Base-by-base conservation (phyloP, 805 yeast species). In the Yarrowia bubula region DNA sequence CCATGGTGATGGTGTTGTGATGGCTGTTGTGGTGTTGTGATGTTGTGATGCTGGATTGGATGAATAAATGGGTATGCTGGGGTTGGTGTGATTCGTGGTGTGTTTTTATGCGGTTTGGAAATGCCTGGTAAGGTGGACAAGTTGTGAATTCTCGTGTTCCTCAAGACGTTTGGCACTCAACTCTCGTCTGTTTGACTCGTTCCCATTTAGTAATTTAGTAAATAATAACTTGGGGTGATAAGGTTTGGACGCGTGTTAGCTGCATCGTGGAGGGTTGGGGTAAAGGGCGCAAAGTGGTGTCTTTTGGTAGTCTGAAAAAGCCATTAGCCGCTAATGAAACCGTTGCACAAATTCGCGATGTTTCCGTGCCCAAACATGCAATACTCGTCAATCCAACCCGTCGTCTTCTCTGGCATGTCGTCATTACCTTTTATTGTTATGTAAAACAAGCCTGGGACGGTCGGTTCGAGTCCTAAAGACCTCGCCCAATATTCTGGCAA, bases 201-300 rank as follows among this genome's bases (percentile, higher is more conserved):
- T 37, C 58, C 58, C 58, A 37, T 51, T 51, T 51, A 22, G 58
- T 51, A 37, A 37, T 18, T 17, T 51, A 37, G 58, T 51, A 51
- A 51, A 51, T 51, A 51, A 37, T 51, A 51, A 51, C 43, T 9
- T 5, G n/a, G 58, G 2, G 14, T 51, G 43, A 37, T 51, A 37
- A n/a, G 58, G 58, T 51, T 51, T 51, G 33, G 8, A 37, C 58
- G 58, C 58, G 58, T 51, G 35, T 22, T 37, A 51, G 38, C 17
- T 51, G 58, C 58, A 48, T 47, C 53, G 14, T 35, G 9, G 3
- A 32, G n/a, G 39, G 53, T 15, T 47, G 53, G 55, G 41, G 55
- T 18, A 17, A 13, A 8, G 1, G n/a, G 28, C 8, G 1, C 9
- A 9, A 15, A 17, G 22, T 8, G 37, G 22, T 22, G 28, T 22